Evolutionary conservation across 805 yeast species (phyloP), one percentile per base, ranked within the genome.

Genomic region (Lipomyces yamadae): DNA sequence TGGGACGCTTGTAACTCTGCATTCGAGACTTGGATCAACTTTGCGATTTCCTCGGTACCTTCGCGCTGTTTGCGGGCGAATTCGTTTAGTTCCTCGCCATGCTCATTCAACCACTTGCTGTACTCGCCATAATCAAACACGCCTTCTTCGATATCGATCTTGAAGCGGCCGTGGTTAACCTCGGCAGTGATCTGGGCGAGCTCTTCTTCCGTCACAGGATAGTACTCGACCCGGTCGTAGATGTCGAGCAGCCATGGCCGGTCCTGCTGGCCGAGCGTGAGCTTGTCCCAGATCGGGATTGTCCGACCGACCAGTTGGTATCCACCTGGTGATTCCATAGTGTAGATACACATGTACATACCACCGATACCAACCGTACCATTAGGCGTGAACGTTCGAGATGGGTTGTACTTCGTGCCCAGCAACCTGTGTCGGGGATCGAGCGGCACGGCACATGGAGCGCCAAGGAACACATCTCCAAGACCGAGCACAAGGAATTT

Each of bases 341-440:
- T 92, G 79, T 94, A 94, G 73, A 94, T 93, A 81, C 98, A 94
- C 98, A 94, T 93, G 84, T 92, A 95, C 91, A 90, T 92, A 73
- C 99, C 98, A 70, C 99, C 99, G 76, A 95, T 88, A 75, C 99
- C 99, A 69, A 94, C 98, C 48, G 95, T 90, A 72, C 99, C 99
- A 76, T 92, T 91, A 52, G 97, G 97, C 1, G 99, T 94, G 81
- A 84, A 93, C 0, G 98, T 91, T 82, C 99, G 86, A 13, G 97
- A 90, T 52, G 99, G 99, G 77, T 94, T 94, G 81, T 94, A 95
- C 80, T 94, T 94, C 37, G 97, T 85, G 52, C 98, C 99, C 65
- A 94, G 81, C 67, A 92, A 84, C 74, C 98, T 85, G 74, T 93
- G 98, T 75, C 98, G 88, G 66, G 99, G 99, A 78, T 95, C 98